Evolutionary conservation across 2,329 filamentous ascomycete species (phyloP), one percentile per base, ranked within the genome.

Genomic region (Dactylellina cionopaga): DNA sequence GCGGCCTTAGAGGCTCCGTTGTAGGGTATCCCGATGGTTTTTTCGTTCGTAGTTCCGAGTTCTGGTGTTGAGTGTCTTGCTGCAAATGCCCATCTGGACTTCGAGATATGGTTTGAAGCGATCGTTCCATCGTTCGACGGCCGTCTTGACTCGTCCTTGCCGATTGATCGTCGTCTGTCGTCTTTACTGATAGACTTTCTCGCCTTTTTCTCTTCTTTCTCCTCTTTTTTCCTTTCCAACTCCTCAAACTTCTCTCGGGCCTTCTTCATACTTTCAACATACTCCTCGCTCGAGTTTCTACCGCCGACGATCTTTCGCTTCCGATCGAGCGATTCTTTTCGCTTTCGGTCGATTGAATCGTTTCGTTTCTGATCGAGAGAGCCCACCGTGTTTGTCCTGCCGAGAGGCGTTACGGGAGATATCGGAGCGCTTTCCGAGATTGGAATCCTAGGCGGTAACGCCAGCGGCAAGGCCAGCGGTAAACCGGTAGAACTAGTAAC

Each of bases 121-220:
- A 62, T 19, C 3, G 65, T 70, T 52, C 66, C 66, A 24, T 71
- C 66, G 51, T 71, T 58, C 15, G 66, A 71, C 41, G 66, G 49
- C 17, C 66, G 44, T 55, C 66, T 56, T 24, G 65, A 70, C 58
- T 71, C 66, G n/a, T 71, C 65, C 15, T 71, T 71, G 43, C 56
- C 58, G 15, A 71, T 71, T 17, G 65, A 71, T 29, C 51, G 47
- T 17, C 65, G 37, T 27, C 55, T 33, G 9, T 71, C 65, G 4
- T 71, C 66, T 35, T 71, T 71, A 44, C 66, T 71, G 22, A 71
- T 64, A 4, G 66, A 71, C 39, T 71, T 71, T 17, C 66, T 49
- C 11, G 66, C 58, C 33, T 59, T 71, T 15, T 47, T 33, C 35
- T 71, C 66, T 22, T 71, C 66, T 27, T 51, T 71, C 29, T 71